Evolutionary conservation across 1,284 basidiomycete genomes (phyloP).

Genomic region (Ceratobasidium sp.): DNA sequence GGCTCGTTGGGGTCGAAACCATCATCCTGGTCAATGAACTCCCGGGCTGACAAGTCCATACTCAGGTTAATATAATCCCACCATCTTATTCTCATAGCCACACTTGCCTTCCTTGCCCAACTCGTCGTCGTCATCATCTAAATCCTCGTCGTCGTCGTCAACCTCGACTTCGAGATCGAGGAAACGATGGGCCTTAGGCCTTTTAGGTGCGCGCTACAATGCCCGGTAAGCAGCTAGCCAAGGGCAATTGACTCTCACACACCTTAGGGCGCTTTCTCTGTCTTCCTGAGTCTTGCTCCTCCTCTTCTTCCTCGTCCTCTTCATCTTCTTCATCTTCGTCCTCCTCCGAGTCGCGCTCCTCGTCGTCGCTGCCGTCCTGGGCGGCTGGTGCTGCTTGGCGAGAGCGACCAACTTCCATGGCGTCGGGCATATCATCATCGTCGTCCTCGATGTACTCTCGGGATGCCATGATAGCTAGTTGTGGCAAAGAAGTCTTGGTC

Average conservation of each 20-base stretch:
- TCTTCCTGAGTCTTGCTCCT: slow-evolving; percentile 61
- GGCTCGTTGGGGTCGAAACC: slow-evolving; percentile 75
- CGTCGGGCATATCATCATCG: slow-evolving; percentile 47
- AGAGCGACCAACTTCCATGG: slow-evolving; percentile 38
- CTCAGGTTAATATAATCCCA: slow-evolving; percentile 34
- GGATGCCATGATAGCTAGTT: slow-evolving; percentile 21
- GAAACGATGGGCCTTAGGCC: slow-evolving; percentile 79
- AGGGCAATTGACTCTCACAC: slow-evolving; percentile 10
- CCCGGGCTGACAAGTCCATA: slow-evolving; percentile 57
- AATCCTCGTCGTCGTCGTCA: slow-evolving; percentile 90
- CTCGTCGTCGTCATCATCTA: slow-evolving; percentile 89
- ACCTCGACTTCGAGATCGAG: slow-evolving; percentile 96
- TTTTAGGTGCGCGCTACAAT: slow-evolving; percentile 71
- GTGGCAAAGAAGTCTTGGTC: slow-evolving; percentile 23
- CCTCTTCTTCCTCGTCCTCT: slow-evolving; percentile 70
- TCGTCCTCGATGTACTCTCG: slow-evolving; percentile 47
- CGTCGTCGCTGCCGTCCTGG: slow-evolving; percentile 62
- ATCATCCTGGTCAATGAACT: slow-evolving; percentile 84
- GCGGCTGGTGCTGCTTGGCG: slow-evolving; percentile 47
- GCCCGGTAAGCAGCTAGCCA: slow-evolving; percentile 44
- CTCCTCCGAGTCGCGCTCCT: slow-evolving; percentile 58
- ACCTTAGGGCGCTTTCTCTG: slow-evolving; percentile 61
- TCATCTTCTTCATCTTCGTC: slow-evolving; percentile 64
- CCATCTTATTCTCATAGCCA: too few relatives aligned
- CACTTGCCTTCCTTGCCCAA: slow-evolving; percentile 74